A percentile compares a stretch with the other conserved stretches of the same genome.
Evolutionary conservation across 352 stramenopile species (phyloP).

Genomic region (Globisporangium acanthophoron): DNA sequence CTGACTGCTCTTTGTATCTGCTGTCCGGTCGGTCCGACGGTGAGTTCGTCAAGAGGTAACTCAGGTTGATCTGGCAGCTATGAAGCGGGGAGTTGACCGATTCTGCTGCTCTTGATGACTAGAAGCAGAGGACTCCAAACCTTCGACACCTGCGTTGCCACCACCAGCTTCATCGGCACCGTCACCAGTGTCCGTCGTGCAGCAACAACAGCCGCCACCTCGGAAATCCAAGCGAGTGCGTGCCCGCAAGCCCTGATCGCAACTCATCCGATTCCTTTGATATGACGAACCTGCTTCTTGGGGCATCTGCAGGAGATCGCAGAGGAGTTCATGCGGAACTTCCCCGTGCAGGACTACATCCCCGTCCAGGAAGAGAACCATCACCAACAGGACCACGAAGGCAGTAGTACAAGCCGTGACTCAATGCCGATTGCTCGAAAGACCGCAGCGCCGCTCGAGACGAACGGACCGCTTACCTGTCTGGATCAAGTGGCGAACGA

Average conservation of each 20-base stretch:
- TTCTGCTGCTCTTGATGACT: constrained; percentile 1
- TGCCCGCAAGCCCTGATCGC: not conserved
- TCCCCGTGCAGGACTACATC: constrained; percentile 74
- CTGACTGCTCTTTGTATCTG: constrained; percentile 29
- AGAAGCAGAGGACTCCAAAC: not conserved
- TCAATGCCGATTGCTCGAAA: not conserved
- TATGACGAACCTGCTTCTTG: not conserved
- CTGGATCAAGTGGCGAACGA: not conserved
- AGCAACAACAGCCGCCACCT: not conserved
- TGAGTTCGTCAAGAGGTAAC: not conserved
- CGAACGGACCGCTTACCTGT: not conserved
- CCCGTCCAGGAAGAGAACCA: constrained; percentile 12
- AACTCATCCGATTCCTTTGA: not conserved
- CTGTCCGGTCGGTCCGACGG: constrained; percentile 21
- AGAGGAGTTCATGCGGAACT: constrained; percentile 59
- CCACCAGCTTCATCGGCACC: not conserved
- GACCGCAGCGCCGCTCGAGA: not conserved
- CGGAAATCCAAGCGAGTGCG: constrained; percentile 14
- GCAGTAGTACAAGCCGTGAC: not conserved
- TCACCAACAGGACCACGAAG: not conserved
- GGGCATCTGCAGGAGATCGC: constrained; percentile 20
- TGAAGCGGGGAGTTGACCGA: not conserved
- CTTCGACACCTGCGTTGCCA: not conserved
- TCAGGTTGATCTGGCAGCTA: not conserved
- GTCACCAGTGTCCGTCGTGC: not conserved